A percentile compares a stretch with the other conserved stretches of the same genome.
These are phyloP conservation scores for Lagenidium giganteum DNA, from an alignment of 352 stramenopile species.

Conservation along the genomic window DNA sequence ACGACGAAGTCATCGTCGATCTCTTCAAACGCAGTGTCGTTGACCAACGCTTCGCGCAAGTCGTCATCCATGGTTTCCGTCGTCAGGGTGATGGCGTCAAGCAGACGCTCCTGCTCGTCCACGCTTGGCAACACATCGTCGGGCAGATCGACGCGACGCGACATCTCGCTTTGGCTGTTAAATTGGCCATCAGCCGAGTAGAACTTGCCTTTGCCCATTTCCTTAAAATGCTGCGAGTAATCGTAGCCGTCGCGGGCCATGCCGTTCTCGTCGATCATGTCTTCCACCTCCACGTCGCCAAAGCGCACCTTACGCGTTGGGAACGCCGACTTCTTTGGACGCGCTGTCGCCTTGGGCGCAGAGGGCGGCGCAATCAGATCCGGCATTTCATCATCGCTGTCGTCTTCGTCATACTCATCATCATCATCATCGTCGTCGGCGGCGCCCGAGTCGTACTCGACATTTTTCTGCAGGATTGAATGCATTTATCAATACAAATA, in stretches of 20 bases:
- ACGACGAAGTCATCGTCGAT: constrained; percentile 91
- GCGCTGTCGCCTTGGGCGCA: constrained; percentile 1
- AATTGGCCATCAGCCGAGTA: constrained; percentile 74
- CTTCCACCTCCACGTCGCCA: constrained; percentile 51
- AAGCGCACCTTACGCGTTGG: constrained; percentile 63
- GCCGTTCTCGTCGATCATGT: constrained; percentile 84
- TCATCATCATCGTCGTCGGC: constrained; percentile 27
- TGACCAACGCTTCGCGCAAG: constrained; percentile 76
- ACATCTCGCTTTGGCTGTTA: constrained; percentile 46
- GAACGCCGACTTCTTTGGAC: constrained; percentile 20
- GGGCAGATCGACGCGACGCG: constrained; percentile 55
- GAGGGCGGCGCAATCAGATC: constrained; percentile 12
- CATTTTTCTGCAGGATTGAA: constrained; percentile 22
- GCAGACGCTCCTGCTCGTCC: constrained; percentile 70
- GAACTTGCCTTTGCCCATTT: constrained; percentile 85
- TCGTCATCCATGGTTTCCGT: constrained; percentile 87
- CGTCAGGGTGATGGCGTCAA: constrained; percentile 79
- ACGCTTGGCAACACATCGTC: constrained; percentile 60
- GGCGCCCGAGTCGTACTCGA: constrained; percentile 52
- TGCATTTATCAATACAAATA: too few species aligned
- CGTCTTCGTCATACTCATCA: constrained; percentile 21
- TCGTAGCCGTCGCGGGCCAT: constrained; percentile 91
- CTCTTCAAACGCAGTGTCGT: constrained; percentile 81
- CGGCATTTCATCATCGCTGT: constrained; percentile 20
- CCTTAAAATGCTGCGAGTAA: constrained; percentile 90